These are phyloP conservation scores for Saccharomyces hybrid DNA, from an alignment of 1,139 yeast genomes.

Conservation along the genomic window DNA sequence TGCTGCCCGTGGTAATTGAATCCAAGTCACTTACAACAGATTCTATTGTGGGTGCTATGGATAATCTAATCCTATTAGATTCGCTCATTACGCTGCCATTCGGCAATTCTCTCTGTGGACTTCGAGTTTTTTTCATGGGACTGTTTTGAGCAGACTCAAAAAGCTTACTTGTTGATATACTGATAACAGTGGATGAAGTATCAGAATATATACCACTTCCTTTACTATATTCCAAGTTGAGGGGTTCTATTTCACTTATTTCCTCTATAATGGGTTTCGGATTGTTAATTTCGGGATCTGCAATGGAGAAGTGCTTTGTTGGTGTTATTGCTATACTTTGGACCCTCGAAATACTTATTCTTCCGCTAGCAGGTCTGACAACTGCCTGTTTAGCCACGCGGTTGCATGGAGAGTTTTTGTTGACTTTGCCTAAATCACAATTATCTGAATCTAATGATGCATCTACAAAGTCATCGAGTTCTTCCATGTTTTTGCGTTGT, in stretches of 20 bases:
- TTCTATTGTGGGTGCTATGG: slow-evolving; percentile 20
- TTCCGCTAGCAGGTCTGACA: slow-evolving; percentile 29
- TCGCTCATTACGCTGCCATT: not conserved
- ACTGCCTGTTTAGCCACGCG: slow-evolving; percentile 8
- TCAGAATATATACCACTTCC: slow-evolving; percentile 6
- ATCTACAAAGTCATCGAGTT: not conserved
- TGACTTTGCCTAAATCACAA: not conserved
- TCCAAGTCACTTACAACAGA: slow-evolving; percentile 16
- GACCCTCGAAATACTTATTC: slow-evolving; percentile 27
- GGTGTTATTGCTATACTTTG: slow-evolving; percentile 7
- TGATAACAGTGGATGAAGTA: slow-evolving; percentile 8
- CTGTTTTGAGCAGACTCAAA: slow-evolving; percentile 14
- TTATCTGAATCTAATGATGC: not conserved
- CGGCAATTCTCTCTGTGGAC: not conserved
- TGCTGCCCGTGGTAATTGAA: slow-evolving; percentile 1
- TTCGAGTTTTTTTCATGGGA: slow-evolving; percentile 9
- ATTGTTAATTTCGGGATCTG: slow-evolving; percentile 5
- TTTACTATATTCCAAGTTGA: slow-evolving; percentile 14
- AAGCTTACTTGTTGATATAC: slow-evolving; percentile 17
- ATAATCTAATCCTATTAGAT: slow-evolving; percentile 2
- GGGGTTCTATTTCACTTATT: slow-evolving; percentile 13
- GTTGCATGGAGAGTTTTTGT: not conserved
- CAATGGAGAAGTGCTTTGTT: slow-evolving; percentile 2
- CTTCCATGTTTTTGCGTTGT: not conserved
- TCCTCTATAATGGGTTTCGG: not conserved